Conservation (phyloP, 345 rosid species). For the Bretschneidera sinensis region DNA sequence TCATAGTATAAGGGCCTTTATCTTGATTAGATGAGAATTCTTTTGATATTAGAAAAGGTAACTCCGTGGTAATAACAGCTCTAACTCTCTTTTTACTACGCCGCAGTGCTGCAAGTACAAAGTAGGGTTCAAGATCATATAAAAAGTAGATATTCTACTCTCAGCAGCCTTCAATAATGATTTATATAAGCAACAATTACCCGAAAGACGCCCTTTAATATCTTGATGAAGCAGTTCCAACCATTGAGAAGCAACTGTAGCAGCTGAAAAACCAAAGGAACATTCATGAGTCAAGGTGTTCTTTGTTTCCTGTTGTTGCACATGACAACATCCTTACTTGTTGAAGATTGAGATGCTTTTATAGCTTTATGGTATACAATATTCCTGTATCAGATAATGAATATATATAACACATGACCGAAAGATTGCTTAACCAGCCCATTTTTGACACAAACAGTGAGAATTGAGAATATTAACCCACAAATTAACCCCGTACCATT, state of each 20-base stretch:
- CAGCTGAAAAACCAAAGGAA: conserved; percentile 59
- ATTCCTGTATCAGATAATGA: not conserved
- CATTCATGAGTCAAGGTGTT: conserved; percentile 23
- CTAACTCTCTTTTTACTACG: conserved; percentile 89
- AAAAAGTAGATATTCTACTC: not conserved
- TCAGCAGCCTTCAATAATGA: not conserved
- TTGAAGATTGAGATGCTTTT: not conserved
- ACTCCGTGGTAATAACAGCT: conserved; percentile 65
- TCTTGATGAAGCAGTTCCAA: conserved; percentile 91
- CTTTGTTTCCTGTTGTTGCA: conserved; percentile 21
- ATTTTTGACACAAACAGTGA: not conserved
- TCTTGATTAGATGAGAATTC: conserved; percentile 63
- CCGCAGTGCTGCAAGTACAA: conserved; percentile 55
- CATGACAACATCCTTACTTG: conserved; percentile 17
- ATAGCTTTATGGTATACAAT: not conserved
- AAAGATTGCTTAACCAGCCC: not conserved
- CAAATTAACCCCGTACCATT: not conserved
- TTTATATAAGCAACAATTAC: conserved; percentile 28
- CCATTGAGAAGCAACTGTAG: conserved; percentile 91
- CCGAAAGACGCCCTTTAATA: conserved; percentile 83
- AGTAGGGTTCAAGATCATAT: conserved; percentile 12
- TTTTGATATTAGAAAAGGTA: conserved; percentile 66
- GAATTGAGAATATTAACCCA: too few species aligned
- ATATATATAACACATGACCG: not conserved
- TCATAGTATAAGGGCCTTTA: conserved; percentile 19